Base-by-base conservation (phyloP, 768 basidiomycete species). In the Hypsizygus marmoreus region DNA sequence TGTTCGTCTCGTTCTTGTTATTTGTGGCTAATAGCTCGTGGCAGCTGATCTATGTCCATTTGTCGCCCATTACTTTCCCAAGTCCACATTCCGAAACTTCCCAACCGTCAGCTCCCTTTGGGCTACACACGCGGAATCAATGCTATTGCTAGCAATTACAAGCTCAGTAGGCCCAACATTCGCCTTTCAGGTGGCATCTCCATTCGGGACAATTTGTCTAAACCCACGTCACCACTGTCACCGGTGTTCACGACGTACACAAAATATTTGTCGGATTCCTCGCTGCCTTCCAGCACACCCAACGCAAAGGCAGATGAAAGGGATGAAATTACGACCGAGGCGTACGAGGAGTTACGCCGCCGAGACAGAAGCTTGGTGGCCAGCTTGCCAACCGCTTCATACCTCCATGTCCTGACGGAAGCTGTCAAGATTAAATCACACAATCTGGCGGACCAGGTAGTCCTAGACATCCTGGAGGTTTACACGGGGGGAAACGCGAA, bases 1-100 rank as follows among this genome's bases (percentile, higher is more conserved):
- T 25, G 33, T n/a, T 5, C 16, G 34, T 11, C 20, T 14, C 3
- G 22, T 23, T 19, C 24, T 49, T 34, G 23, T 20, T 49, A 32
- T 42, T 24, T 43, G 34, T 45, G 58, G 45, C 46, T 57, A 22
- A 36, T 54, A 33, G 4, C 33, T 52, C 23, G 30, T n/a, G 37
- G 25, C 51, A 80, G 84, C 70, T 86, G 75, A 86, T 82, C 79
- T 82, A 86, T 86, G 84, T 84, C 75, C 70, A 74, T 81, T 80
- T 82, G 84, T 76, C 83, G 81, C 69, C 76, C 69, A 69, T 66
- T 75, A 67, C 64, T 77, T 59, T 68, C 70, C 55, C 71, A 71
- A 76, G 69, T 70, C 66, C 68, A 71, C 65, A 61, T 69, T 56
- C 61, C 59, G 44, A 68, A 63, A 55, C 47, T 61, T 50, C 37